These are phyloP conservation scores for Luzula sylvatica DNA, from an alignment of 176 grass and related monocot genomes.

Conservation along the genomic window DNA sequence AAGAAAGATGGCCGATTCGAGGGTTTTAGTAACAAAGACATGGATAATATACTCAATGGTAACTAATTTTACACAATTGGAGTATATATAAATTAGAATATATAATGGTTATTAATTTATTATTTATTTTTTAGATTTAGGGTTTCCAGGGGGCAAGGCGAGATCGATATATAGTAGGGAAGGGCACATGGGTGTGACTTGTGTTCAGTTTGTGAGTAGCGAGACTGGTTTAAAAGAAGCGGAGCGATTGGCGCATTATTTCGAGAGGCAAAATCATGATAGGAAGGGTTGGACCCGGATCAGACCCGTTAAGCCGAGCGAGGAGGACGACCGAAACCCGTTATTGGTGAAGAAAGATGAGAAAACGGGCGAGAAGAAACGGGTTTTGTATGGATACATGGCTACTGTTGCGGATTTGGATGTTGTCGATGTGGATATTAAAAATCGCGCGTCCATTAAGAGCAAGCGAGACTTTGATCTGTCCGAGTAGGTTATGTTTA, in stretches of 20 bases:
- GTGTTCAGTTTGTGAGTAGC: constrained; percentile 66
- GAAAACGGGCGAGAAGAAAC: constrained; percentile 72
- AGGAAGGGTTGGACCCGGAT: constrained; percentile 54
- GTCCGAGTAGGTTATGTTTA: constrained; percentile 73
- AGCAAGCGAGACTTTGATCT: constrained; percentile 76
- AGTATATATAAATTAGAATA: too few relatives aligned
- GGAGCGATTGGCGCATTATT: constrained; percentile 59
- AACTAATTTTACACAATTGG: too few relatives aligned
- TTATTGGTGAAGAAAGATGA: constrained; percentile 56
- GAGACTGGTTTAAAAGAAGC: constrained; percentile 72
- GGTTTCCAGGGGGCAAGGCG: constrained; percentile 73
- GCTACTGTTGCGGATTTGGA: constrained; percentile 66
- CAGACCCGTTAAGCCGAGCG: constrained; percentile 31
- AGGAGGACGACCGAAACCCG: constrained; percentile 52
- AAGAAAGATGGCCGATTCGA: constrained; percentile 83
- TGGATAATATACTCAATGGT: constrained; percentile 98
- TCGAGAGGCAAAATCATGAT: constrained; percentile 61
- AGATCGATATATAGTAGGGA: constrained; percentile 90
- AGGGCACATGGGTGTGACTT: constrained; percentile 72
- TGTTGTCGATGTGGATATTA: constrained; percentile 66
- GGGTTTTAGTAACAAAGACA: constrained; percentile 93
- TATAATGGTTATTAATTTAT: neutral
- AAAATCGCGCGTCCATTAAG: constrained; percentile 68
- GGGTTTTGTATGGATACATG: constrained; percentile 80
- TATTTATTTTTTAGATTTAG: constrained; percentile 65